phyloP scores from a whole-genome alignment of 805 yeast species.

The Barnettozyma sucrosica region DNA sequence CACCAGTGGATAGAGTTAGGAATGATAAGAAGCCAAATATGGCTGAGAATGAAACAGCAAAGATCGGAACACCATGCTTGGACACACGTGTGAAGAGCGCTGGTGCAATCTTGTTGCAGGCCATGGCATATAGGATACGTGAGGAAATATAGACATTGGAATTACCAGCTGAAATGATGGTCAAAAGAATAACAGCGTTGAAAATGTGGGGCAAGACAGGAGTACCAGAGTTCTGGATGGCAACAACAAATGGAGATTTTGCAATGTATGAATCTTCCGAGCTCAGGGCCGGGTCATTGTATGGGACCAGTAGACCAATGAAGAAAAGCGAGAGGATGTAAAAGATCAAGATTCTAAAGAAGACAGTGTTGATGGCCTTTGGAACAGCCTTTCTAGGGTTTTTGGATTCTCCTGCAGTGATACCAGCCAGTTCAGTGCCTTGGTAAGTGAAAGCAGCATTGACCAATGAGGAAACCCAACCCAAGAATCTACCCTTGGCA shows the following conservation, averaged over 20 bases:
- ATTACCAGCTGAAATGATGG: constrained; percentile 70
- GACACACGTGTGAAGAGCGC: constrained; percentile 42
- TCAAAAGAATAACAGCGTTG: constrained; percentile 60
- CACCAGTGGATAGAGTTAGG: constrained; percentile 45
- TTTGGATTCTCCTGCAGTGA: constrained; percentile 9
- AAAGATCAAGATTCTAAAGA: constrained; percentile 8
- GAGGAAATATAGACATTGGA: constrained; percentile 67
- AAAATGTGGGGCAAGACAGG: constrained; percentile 54
- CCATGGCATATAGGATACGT: constrained; percentile 54
- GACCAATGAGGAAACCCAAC: constrained; percentile 8
- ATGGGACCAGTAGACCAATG: constrained; percentile 8
- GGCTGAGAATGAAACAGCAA: constrained; percentile 49
- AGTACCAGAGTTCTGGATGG: constrained; percentile 9
- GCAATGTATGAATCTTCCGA: constrained; percentile 5
- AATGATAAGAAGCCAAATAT: constrained; percentile 56
- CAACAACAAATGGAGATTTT: constrained; percentile 8
- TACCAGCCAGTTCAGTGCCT: constrained; percentile 10
- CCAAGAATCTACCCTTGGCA: constrained; percentile 6
- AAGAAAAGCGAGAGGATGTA: constrained; percentile 7
- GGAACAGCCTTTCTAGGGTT: constrained; percentile 11
- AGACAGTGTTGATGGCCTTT: constrained; percentile 11
- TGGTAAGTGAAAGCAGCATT: constrained; percentile 10
- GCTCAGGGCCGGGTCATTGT: constrained; percentile 4
- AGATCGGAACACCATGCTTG: constrained; percentile 51
- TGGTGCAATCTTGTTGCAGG: constrained; percentile 53